Base-by-base conservation (phyloP, 2,329 filamentous ascomycete species). In the Cladosporium colombiae region DNA sequence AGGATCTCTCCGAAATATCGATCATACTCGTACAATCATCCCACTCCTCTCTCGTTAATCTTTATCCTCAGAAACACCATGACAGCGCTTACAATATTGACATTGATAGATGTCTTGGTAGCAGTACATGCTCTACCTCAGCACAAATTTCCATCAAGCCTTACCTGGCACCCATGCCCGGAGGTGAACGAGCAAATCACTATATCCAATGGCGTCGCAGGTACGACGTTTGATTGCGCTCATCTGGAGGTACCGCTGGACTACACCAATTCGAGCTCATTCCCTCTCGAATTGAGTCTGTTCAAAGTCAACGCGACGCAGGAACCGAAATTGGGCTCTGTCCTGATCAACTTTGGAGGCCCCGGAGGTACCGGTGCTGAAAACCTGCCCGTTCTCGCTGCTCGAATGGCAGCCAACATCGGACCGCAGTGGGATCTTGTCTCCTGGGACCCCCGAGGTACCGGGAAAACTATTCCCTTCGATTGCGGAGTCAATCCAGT, bases 291-390 rank as follows among this genome's bases (percentile, higher is more conserved):
- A 6, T 55, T 74, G 2, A 35, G 65, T 18, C 29, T 74, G 5
- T 31, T 71, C 21, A 70, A 65, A 27, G 50, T 67, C n/a, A 23
- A 50, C n/a, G 72, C 72, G 5, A 62, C 58, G 2, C 64, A 70
- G 25, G 21, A 67, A 35, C 71, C 70, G 1, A 50, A 44, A 5
- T 66, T 66, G 13, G 72, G 71, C n/a, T 71, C 57, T 16, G 70
- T 74, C 3, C 31, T 72, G 8, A 46, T 70, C 21, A 73, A 74
- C 61, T 68, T 63, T 23, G 72, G 72, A n/a, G 72, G 73, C 11
- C 73, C 73, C 3, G 72, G 71, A 0, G 65, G 37, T 13, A 56
- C 31, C 25, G 71, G 68, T 3, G 44, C 31, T 3, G 44, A 60
- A 8, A 64, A 62, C 21, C 35, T 71, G 2, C 64, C 63, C 6